These are phyloP conservation scores for Fraxinus sp. DNA, from an alignment of 305 asterid species.

Conservation along the genomic window DNA sequence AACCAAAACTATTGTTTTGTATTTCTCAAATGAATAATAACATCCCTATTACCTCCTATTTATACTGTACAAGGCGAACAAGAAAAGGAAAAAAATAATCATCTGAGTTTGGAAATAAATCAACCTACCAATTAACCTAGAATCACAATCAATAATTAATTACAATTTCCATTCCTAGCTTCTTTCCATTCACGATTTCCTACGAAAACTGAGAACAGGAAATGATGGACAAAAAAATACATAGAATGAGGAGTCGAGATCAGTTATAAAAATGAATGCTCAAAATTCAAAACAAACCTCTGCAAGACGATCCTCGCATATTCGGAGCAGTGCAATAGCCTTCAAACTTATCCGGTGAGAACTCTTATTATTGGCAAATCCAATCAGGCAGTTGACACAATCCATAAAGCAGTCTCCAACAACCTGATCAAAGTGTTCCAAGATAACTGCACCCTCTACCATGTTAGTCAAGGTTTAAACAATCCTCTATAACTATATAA, in stretches of 20 bases:
- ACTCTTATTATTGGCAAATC: slow-evolving; percentile 93
- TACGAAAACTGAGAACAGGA: slow-evolving; percentile 16
- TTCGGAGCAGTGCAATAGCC: slow-evolving; percentile 99
- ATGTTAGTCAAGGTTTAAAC: slow-evolving; percentile 35
- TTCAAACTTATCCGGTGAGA: slow-evolving; percentile 96
- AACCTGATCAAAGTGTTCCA: slow-evolving; percentile 99
- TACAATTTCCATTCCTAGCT: background rate
- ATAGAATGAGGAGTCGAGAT: slow-evolving; percentile 8
- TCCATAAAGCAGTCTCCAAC: slow-evolving; percentile 99
- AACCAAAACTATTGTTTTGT: background rate
- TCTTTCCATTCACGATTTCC: background rate
- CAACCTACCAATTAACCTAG: background rate
- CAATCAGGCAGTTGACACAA: slow-evolving; percentile 98
- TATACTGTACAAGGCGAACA: background rate
- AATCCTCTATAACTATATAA: slow-evolving; percentile 19
- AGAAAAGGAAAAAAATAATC: background rate
- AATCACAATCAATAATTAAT: background rate
- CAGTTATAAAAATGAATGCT: slow-evolving; percentile 1
- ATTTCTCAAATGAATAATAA: background rate
- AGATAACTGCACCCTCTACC: slow-evolving; percentile 66
- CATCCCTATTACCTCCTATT: background rate
- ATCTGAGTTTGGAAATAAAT: background rate
- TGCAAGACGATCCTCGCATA: slow-evolving; percentile 99
- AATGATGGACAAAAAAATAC: slow-evolving; percentile 4
- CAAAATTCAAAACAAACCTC: slow-evolving; percentile 61